Base-by-base conservation (phyloP, 495 filamentous ascomycete species). In the Sporormia fimetaria region DNA sequence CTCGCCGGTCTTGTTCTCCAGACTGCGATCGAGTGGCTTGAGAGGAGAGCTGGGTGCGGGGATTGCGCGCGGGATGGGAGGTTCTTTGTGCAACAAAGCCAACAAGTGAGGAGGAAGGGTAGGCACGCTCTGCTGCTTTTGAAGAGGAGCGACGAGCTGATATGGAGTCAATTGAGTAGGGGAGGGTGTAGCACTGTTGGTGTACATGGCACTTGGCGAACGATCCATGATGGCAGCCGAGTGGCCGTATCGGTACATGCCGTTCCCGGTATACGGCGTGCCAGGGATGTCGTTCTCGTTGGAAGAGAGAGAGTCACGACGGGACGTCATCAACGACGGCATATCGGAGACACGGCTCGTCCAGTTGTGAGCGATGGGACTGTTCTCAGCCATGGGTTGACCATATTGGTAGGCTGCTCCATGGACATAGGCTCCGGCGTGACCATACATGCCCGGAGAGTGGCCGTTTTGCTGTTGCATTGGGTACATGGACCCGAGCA, bases 51-150 rank as follows among this genome's bases (percentile, higher is more conserved):
- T 38, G 66, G 78, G 54, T 72, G 87, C 85, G 16, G 87, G 87
- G 34, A 98, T 82, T 15, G 92, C 87, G 22, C 69, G 66, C n/a
- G 90, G 90, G 49, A 96, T 93, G 2, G 75, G 59, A 15, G 92
- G 88, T 6, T 82, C 75, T 49, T 80, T 71, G 43, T 77, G 67
- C 6, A 87, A 71, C 38, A 93, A 64, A 15, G 69, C 67, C 47
- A 88, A 71, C 21, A 94, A 66, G 21, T 83, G 73, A 41, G 75
- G 67, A 21, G 80, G 65, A 34, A 79, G 63, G 32, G 73, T 68
- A 38, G 71, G 73, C 41, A 68, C 67, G 16, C 59, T 56, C 28
- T 62, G 53, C 33, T 64, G 57, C 61, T 80, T 80, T 22, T 60
- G 52, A 20, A 60, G 47, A 25, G 67, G 61, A 21, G 65, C 62